Base-by-base conservation (phyloP, 2,329 filamentous ascomycete genomes). In the Pseudogymnoascus verrucosus region DNA sequence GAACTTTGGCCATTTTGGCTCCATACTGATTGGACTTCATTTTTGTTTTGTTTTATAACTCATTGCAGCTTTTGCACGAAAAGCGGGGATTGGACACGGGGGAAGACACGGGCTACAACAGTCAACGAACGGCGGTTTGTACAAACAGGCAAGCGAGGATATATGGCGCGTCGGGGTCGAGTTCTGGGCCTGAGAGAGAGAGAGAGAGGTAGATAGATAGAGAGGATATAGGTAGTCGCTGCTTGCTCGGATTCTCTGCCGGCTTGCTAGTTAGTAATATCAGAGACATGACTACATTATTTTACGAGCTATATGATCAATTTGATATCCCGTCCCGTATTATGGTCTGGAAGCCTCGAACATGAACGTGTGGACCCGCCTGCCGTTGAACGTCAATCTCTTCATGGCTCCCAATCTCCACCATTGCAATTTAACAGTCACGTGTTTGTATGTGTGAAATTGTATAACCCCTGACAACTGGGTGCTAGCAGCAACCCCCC, bases 1-100 rank as follows among this genome's bases (percentile, higher is more conserved):
- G 47, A 34, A 57, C n/a, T 19, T 34, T 57, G 1, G 26, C 47
- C 47, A 19, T 34, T 57, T 57, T 57, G 47, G 47, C 47, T 31
- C n/a, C n/a, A 57, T n/a, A 57, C 47, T 57, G 51, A 34, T 57
- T 19, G 51, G 51, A 57, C 51, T 57, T 57, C 51, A 57, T 57
- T 36, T 51, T 34, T 34, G n/a, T 57, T 57, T 34, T 57, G 16
- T 57, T 57, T 57, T 57, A 57, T n/a, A 57, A 57, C 28, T 57
- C 51, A 57, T 57, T 34, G 51, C 51, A 21, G 26, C 51, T 57
- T 57, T 57, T 34, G 51, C 51, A 34, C n/a, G 51, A 57, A 57
- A 57, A 57, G 51, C 51, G 23, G 12, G 51, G n/a, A 57, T 57
- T 57, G 28, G 51, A 57, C 28, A 57, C 21, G 21, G 21, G 21